Evolutionary conservation across 768 basidiomycete species (phyloP).

Genomic region (Russula compacta): DNA sequence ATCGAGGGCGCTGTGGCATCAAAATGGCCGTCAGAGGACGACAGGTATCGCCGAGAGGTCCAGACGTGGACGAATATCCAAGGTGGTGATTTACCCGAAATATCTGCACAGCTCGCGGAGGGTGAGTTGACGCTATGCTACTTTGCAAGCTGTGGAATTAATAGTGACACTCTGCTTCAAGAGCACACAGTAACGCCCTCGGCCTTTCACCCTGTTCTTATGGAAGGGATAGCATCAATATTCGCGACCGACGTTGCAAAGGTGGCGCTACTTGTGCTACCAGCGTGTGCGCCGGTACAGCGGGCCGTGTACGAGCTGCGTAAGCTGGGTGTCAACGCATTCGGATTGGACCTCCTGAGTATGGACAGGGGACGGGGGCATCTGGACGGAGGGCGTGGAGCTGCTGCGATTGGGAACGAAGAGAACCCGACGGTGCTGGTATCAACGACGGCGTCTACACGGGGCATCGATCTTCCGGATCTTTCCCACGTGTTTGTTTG

Average conservation of each 20-base stretch:
- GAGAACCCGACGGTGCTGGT: conserved; percentile 59
- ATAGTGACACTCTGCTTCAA: conserved; percentile 21
- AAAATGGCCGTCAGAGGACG: conserved; percentile 23
- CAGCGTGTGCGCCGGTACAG: conserved; percentile 49
- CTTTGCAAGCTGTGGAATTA: conserved; percentile 1
- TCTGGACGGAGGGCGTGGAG: conserved; percentile 23
- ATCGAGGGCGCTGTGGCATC: conserved; percentile 36
- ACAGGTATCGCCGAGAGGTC: conserved; percentile 16
- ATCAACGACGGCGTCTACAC: conserved; percentile 56
- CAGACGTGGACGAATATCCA: background rate
- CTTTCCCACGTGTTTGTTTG: conserved; percentile 69
- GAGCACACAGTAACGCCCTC: conserved; percentile 40
- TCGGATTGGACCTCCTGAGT: conserved; percentile 44
- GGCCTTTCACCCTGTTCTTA: conserved; percentile 42
- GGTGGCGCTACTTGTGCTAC: conserved; percentile 58
- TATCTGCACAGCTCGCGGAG: conserved; percentile 6
- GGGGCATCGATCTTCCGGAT: conserved; percentile 64
- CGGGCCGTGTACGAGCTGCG: conserved; percentile 58
- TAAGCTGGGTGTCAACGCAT: conserved; percentile 58
- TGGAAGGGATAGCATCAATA: conserved; percentile 61
- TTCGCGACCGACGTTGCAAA: conserved; percentile 69
- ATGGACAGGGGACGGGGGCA: conserved; percentile 36
- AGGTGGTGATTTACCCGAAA: conserved; percentile 1
- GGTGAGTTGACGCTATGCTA: background rate
- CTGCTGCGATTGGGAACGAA: conserved; percentile 25